These are phyloP conservation scores for Alloteropsis semialata DNA, from an alignment of 176 grass and related monocot species.

Conservation along the genomic window DNA sequence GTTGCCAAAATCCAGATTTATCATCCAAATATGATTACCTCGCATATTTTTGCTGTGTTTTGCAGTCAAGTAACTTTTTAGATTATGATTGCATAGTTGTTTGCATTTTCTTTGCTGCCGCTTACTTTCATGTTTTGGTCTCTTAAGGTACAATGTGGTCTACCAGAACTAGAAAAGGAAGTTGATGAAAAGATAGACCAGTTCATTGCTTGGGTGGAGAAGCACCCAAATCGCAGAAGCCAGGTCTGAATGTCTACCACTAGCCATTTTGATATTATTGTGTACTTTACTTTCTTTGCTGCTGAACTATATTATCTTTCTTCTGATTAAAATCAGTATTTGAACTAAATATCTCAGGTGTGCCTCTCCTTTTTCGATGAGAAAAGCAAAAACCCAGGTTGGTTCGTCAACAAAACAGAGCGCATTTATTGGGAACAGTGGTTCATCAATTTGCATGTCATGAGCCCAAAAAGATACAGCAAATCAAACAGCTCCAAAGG, in stretches of 20 bases:
- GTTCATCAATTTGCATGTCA: conserved; percentile 77
- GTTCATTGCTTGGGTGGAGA: conserved; percentile 80
- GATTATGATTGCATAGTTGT: background rate
- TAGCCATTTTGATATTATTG: conserved; percentile 3
- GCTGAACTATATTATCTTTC: background rate
- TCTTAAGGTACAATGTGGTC: conserved; percentile 87
- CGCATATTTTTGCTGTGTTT: background rate
- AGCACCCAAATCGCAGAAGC: conserved; percentile 90
- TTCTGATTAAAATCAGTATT: conserved; percentile 1
- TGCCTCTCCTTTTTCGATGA: conserved; percentile 83
- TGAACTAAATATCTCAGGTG: conserved; percentile 43
- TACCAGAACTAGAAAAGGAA: conserved; percentile 86
- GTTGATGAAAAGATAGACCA: conserved; percentile 89
- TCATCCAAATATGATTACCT: background rate
- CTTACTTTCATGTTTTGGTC: background rate
- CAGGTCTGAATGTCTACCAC: conserved; percentile 42
- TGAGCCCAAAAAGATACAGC: conserved; percentile 54
- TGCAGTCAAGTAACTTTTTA: background rate
- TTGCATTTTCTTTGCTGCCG: background rate
- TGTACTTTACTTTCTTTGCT: conserved; percentile 17
- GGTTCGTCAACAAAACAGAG: conserved; percentile 87
- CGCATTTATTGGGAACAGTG: conserved; percentile 88
- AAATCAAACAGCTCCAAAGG: conserved; percentile 68
- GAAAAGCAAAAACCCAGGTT: conserved; percentile 73
- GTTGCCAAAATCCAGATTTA: background rate